These are phyloP conservation scores for Saccharomycopsis lassenensis DNA, from an alignment of 805 yeast genomes.

Conservation along the genomic window DNA sequence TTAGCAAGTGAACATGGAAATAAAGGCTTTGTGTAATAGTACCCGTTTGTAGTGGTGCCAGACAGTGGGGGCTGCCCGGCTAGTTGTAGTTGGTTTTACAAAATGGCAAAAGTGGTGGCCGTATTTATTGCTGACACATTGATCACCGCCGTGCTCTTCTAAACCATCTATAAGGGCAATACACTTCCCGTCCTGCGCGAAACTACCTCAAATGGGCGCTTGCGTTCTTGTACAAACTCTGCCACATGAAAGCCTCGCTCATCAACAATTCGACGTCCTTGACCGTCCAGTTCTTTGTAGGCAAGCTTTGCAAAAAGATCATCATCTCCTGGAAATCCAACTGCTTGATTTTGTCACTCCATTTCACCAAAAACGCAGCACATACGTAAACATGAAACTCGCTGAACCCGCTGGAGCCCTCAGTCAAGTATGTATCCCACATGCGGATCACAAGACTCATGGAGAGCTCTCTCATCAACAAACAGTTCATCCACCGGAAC, in stretches of 20 bases:
- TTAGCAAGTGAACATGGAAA: too few species aligned
- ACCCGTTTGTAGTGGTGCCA: too few species aligned
- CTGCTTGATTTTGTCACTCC: slow-evolving; percentile 63
- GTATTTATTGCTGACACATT: too few species aligned
- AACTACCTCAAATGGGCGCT: slow-evolving; percentile 65
- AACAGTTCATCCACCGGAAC: slow-evolving; percentile 98
- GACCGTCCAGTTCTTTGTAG: slow-evolving; percentile 77
- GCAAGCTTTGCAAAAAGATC: slow-evolving; percentile 83
- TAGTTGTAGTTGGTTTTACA: too few species aligned
- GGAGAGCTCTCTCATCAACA: slow-evolving; percentile 86
- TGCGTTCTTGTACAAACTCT: slow-evolving; percentile 81
- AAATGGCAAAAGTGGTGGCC: too few species aligned
- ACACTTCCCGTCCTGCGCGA: too few species aligned
- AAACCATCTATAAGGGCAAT: too few species aligned
- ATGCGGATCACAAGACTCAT: slow-evolving; percentile 73
- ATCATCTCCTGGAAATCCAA: slow-evolving; percentile 94
- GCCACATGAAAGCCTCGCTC: slow-evolving; percentile 97
- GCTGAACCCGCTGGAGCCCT: slow-evolving; percentile 62
- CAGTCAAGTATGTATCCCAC: slow-evolving; percentile 94
- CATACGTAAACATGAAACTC: slow-evolving; percentile 95
- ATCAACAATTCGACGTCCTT: slow-evolving; percentile 83
- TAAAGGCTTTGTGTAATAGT: too few species aligned
- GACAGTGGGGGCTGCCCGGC: too few species aligned
- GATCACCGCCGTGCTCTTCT: too few species aligned
- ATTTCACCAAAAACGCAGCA: slow-evolving; percentile 88